Conservation (phyloP, 441 rosid species). For the Melastoma candidum region DNA sequence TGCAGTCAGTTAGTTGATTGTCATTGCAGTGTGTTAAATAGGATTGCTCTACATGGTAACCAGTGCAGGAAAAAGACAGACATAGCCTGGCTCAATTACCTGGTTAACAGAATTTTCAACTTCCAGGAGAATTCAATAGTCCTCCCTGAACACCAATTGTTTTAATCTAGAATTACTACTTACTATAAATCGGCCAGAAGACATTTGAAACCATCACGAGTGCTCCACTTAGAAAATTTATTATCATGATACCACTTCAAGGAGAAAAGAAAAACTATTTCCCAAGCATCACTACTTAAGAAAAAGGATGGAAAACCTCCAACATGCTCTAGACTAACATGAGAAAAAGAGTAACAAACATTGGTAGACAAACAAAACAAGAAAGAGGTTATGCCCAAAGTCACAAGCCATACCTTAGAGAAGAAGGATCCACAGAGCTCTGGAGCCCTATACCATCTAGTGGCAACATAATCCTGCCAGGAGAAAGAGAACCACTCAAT, state of each 20-base stretch:
- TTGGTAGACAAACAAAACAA: background rate
- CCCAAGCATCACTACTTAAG: too few relatives aligned
- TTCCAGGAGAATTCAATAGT: conserved; percentile 87
- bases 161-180: conserved; percentile 74
- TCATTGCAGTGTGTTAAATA: conserved; percentile 1
- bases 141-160: conserved; percentile 95
- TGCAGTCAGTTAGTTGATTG: conserved; percentile 6
- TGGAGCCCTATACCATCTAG: conserved; percentile 22
- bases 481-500: background rate
- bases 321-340: too few relatives aligned
- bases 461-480: conserved; percentile 18
- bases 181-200: conserved; percentile 36
- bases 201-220: conserved; percentile 25
- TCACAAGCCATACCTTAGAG: conserved; percentile 14
- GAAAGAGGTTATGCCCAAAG: too few relatives aligned
- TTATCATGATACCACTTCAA: too few relatives aligned
- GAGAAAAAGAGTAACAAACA: too few relatives aligned
- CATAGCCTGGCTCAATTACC: conserved; percentile 60
- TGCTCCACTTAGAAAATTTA: too few relatives aligned
- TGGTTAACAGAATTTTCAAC: conserved; percentile 80
- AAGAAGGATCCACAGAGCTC: conserved; percentile 21
- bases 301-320: too few relatives aligned
- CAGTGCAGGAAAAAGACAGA: conserved; percentile 27
- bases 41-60: conserved; percentile 20
- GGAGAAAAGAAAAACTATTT: too few relatives aligned